phyloP scores from a whole-genome alignment of 129 eudicot species.

The Tagetes erecta region DNA sequence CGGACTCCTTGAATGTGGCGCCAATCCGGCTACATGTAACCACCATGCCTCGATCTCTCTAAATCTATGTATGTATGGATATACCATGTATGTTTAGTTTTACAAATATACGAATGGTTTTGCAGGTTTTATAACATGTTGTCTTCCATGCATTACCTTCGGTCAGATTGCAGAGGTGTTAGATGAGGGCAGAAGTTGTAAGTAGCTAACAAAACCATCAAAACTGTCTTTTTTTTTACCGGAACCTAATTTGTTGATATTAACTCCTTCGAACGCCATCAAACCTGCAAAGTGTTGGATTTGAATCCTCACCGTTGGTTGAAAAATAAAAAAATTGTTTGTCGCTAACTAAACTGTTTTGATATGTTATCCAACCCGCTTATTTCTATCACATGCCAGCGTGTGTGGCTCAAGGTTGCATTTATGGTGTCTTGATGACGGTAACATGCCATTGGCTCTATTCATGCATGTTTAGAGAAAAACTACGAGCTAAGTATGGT shows the following conservation, averaged over 20 bases:
- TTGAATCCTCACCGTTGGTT: too few species aligned
- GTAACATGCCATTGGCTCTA: constrained; percentile 40
- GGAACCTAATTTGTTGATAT: too few species aligned
- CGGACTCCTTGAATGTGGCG: constrained; percentile 23
- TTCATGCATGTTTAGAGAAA: constrained; percentile 42
- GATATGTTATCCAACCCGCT: not conserved
- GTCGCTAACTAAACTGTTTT: not conserved
- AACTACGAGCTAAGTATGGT: constrained; percentile 30
- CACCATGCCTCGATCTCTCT: not conserved
- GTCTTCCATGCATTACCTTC: constrained; percentile 54
- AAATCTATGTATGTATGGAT: too few species aligned
- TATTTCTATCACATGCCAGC: constrained; percentile 20
- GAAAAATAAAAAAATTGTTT: not conserved
- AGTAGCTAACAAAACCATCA: constrained; percentile 16
- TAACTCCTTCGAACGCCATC: too few species aligned
- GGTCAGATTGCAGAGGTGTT: constrained; percentile 51
- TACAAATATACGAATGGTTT: constrained; percentile 5
- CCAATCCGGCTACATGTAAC: constrained; percentile 20
- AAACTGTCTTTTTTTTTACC: not conserved
- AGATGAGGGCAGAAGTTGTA: constrained; percentile 48
- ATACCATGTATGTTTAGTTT: not conserved
- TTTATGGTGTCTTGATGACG: constrained; percentile 30
- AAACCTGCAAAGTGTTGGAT: too few species aligned
- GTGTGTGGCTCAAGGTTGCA: constrained; percentile 36
- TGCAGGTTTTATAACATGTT: constrained; percentile 51